Evolutionary conservation across 805 yeast genomes (phyloP).

Genomic region (Zygoascus ofunaensis): DNA sequence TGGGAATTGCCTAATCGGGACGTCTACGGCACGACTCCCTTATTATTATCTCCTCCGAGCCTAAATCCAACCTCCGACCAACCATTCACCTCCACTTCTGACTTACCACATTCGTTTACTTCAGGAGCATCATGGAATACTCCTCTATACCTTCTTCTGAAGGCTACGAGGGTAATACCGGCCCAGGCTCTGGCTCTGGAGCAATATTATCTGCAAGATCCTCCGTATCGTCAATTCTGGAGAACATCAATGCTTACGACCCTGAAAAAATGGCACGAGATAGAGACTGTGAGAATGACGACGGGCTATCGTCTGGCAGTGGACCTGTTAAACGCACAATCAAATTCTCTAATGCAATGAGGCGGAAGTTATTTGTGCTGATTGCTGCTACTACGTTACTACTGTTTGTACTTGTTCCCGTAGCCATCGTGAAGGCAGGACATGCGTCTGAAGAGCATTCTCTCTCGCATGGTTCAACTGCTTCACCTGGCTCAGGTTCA

Average conservation of each 20-base stretch:
- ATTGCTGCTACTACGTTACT: background rate
- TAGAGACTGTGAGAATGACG: constrained; percentile 2
- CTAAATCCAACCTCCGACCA: too few relatives aligned
- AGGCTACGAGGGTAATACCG: background rate
- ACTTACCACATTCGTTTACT: too few relatives aligned
- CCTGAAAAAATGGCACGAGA: background rate
- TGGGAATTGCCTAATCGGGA: too few relatives aligned
- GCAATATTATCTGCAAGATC: constrained; percentile 10
- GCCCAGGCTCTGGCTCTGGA: background rate
- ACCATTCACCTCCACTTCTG: too few relatives aligned
- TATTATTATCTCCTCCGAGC: too few relatives aligned
- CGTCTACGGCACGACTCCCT: too few relatives aligned
- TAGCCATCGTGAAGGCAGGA: background rate
- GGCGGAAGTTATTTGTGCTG: background rate
- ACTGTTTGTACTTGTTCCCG: constrained; percentile 7
- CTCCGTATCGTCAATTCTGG: constrained; percentile 15
- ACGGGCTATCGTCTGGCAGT: too few relatives aligned
- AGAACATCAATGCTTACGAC: constrained; percentile 8
- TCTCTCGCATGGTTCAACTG: background rate
- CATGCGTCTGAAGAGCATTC: background rate
- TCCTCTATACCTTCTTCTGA: background rate
- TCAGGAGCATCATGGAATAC: background rate
- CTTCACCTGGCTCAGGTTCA: too few relatives aligned
- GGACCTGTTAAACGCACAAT: background rate
- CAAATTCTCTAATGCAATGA: background rate